Base-by-base conservation (phyloP, 2,329 filamentous ascomycete species). In the Beauveria australis region DNA sequence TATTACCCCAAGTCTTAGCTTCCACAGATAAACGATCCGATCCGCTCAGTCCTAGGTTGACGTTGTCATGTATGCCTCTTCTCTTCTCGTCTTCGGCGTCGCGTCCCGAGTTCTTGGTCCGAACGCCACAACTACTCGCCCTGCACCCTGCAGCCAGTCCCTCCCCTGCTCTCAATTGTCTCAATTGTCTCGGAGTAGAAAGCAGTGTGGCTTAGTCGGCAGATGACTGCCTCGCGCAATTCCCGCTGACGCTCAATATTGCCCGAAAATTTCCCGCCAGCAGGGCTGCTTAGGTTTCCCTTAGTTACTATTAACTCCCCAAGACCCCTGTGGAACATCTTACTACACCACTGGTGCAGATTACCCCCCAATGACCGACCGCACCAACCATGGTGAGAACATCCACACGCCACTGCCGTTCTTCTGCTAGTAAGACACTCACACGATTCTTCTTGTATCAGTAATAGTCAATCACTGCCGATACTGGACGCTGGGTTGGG, bases 401-500 rank as follows among this genome's bases (percentile, higher is more conserved):
- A 37, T 37, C 33, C 33, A 37, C 33, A 37, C 33, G 33, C 33
- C 33, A 37, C 33, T 37, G 12, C 12, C 12, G 10, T 14, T 37
- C 10, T 37, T 14, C 12, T 14, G 5, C 33, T 37, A 37, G 33
- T 14, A 37, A 37, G 10, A 18, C 19, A 10, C 41, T 58, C 33
- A 6, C 46, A 37, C 33, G 33, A 5, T 37, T 37, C 30, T 33
- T 33, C 28, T 30, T 33, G 9, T 37, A 37, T 37, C 33, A 37
- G 33, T 37, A 14, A 37, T 14, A 37, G 10, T 37, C 12, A 41
- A 26, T 30, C 44, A 37, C 16, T 58, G 22, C 46, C 18, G 30
- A 52, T 52, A n/a, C 54, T 57, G 47, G 55, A 22, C 30, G 7
- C 37, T 59, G 56, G 55, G 56, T 59, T 52, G 56, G 56, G 56